Evolutionary conservation across 140 eudicot species (phyloP), one percentile per base, ranked within the genome.

Genomic region (Erigeron philadelphicus): DNA sequence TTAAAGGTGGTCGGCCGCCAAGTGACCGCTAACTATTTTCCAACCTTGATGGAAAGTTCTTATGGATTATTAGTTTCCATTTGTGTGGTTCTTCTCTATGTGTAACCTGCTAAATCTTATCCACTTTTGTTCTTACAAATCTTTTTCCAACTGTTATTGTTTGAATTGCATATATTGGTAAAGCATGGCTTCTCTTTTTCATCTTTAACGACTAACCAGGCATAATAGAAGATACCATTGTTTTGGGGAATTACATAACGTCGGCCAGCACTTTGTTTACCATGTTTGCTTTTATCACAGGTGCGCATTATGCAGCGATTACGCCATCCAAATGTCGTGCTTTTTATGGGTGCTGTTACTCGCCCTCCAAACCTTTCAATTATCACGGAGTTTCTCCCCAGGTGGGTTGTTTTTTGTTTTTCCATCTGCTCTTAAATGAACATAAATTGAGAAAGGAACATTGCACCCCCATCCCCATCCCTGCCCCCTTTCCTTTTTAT

Each of bases 271-370:
- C 41, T 71, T 17, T 46, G 55, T 57, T 64, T 71, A 71, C 48
- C 11, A 38, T 57, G 56, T 57, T 55, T 57, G 41, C 58, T 70
- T 18, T 45, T 49, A 25, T 86, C 49, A 46, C 81, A 93, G 99
- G 97, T 93, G 61, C 93, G 97, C 54, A 93, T 93, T 55, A 93
- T 93, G 99, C 99, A 87, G 31, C 83, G 97, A 82, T 80, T 89
- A 76, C 93, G 99, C 58, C 97, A 93, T 87, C 99, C 96, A 43
- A 93, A 93, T 79, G 94, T 93, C 55, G 98, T 93, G 75, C 89
- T 86, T 65, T 93, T 93, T 78, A 86, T 93, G 98, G 98, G 98
- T 76, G 99, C 99, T 75, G 97, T 93, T 68, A 93, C 99, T 74
- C 94, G 99, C 8, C 95, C 99, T 56, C 99, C 99, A 46, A 81